Evolutionary conservation across 768 basidiomycete species (phyloP).

Genomic region (Russula emetica): DNA sequence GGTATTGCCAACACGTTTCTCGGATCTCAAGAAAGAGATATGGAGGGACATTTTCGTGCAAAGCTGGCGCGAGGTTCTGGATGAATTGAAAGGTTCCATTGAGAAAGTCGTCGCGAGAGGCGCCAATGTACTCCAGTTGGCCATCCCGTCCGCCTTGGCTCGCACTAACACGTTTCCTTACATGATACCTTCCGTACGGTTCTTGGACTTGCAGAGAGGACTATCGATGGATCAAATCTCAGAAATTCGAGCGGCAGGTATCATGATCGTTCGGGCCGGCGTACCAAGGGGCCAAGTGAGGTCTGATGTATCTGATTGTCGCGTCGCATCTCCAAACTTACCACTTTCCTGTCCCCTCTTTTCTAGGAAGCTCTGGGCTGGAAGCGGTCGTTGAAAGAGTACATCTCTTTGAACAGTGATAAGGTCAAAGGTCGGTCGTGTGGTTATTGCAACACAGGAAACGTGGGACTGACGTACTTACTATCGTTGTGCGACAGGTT

Average conservation of each 20-base stretch:
- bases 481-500: slow-evolving; percentile 43
- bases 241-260: slow-evolving; percentile 49
- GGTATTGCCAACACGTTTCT: slow-evolving; percentile 53
- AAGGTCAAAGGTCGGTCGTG: slow-evolving; percentile 45
- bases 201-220: slow-evolving; percentile 43
- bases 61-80: slow-evolving; percentile 54
- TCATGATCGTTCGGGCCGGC: slow-evolving; percentile 53
- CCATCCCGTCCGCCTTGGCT: background rate
- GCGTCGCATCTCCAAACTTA: background rate
- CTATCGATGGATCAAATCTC: slow-evolving; percentile 44
- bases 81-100: slow-evolving; percentile 44
- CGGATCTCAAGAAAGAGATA: slow-evolving; percentile 53
- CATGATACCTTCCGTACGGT: slow-evolving; percentile 51
- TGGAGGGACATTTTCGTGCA: slow-evolving; percentile 44
- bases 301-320: slow-evolving; percentile 34
- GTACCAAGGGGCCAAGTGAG: slow-evolving; percentile 51
- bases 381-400: slow-evolving; percentile 53
- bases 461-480: background rate
- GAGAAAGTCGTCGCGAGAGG: slow-evolving; percentile 47
- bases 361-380: slow-evolving; percentile 54
- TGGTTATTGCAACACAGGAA: background rate
- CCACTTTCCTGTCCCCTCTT: background rate
- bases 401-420: slow-evolving; percentile 46
- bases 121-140: slow-evolving; percentile 39
- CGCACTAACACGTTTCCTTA: slow-evolving; percentile 27